A percentile compares a stretch with the other conserved stretches of the same genome.
Evolutionary conservation across 1,284 basidiomycete genomes (phyloP).

Genomic region (Trametes sp.): DNA sequence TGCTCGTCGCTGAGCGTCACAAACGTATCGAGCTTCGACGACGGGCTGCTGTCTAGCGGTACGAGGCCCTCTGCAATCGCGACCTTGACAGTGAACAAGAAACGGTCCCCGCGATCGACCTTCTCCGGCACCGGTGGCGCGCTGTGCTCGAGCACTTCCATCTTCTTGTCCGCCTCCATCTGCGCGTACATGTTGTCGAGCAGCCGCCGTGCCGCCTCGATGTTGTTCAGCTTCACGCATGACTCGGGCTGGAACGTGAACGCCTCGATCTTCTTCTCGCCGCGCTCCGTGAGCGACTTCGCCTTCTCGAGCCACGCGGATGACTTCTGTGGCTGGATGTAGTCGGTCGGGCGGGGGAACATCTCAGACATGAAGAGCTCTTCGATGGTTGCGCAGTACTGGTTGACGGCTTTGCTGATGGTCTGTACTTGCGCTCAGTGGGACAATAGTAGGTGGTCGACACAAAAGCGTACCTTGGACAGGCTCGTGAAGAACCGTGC

Average conservation of each 20-base stretch:
- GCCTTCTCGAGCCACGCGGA: slow-evolving; percentile 97
- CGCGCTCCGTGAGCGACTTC: slow-evolving; percentile 76
- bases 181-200: slow-evolving; percentile 95
- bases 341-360: slow-evolving; percentile 85
- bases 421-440: slow-evolving; percentile 58
- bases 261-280: slow-evolving; percentile 91
- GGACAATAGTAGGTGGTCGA: background rate
- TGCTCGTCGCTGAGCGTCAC: slow-evolving; percentile 94
- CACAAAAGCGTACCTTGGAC: slow-evolving; percentile 66
- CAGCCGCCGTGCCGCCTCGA: slow-evolving; percentile 89
- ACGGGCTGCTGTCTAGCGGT: slow-evolving; percentile 74
- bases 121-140: slow-evolving; percentile 78
- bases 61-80: slow-evolving; percentile 88
- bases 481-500: slow-evolving; percentile 90
- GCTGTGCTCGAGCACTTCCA: slow-evolving; percentile 65
- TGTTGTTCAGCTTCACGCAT: slow-evolving; percentile 98
- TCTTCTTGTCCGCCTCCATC: slow-evolving; percentile 90
- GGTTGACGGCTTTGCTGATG: slow-evolving; percentile 90
- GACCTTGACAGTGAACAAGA: slow-evolving; percentile 95
- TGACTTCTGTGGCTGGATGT: slow-evolving; percentile 82
- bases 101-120: slow-evolving; percentile 58
- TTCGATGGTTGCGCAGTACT: slow-evolving; percentile 91
- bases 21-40: slow-evolving; percentile 86
- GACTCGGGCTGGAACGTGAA: slow-evolving; percentile 95
- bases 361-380: slow-evolving; percentile 93